Base-by-base conservation (phyloP, 2,329 filamentous ascomycete genomes). In the Ascochyta rabiei region DNA sequence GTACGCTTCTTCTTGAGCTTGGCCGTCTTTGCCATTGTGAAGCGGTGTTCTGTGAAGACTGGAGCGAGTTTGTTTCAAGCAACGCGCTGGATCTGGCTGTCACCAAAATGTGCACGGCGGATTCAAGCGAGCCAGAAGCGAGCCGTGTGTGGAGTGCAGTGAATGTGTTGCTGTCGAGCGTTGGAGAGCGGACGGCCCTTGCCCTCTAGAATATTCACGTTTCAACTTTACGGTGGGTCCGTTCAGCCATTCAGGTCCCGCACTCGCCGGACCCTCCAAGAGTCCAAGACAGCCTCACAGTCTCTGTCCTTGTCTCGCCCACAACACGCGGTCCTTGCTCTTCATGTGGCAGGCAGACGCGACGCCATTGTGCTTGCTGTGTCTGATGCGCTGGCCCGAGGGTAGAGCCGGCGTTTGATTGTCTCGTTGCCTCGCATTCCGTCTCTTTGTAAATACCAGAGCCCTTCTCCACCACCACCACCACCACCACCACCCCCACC, bases 1-100 rank as follows among this genome's bases (percentile, higher is more conserved):
- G 18, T 67, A 79, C 77, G 70, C 57, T 75, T 69, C 66, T 78
- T 79, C 69, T 80, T 80, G 45, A 76, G 60, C 56, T 80, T 80
- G 45, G 77, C 71, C n/a, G 73, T 77, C 64, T 80, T 80, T 24
- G 75, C 77, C 77, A 79, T 80, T 47, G 53, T 53, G 53, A 9
- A 43, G n/a, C 24, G 39, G 37, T 26, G 41, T 49, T 41, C 16
- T 44, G 42, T 49, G 49, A 13, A 34, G 41, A 7, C 1, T 2
- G 3, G 12, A 18, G 18, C 3, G 8, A 5, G 18, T 18, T 10
- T 12, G 6, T 38, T 38, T 12, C 19, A 8, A 10, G 28, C 13
- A 6, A 1, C 28, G 4, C 12, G 12, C 28, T 30, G 28, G 4
- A 30, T 13, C 12, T 30, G 28, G 6, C 28, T 5, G 1, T 30